Percentiles rank a stretch among this genome's conserved stretches.
These are phyloP conservation scores for Pichia californica DNA, from an alignment of 805 yeast genomes.

Conservation along the genomic window DNA sequence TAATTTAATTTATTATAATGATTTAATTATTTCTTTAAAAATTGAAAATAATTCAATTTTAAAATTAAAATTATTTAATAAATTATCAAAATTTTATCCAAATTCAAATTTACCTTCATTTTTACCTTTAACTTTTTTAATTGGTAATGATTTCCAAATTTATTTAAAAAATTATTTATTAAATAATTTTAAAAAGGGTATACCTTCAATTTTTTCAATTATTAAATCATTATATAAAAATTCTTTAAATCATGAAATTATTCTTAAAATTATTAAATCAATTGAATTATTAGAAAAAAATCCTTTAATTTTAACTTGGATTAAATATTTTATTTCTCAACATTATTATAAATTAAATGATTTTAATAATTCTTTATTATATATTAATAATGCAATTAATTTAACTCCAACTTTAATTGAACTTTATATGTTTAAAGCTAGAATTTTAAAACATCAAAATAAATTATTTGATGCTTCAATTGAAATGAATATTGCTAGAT, in stretches of 20 bases:
- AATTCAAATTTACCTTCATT: constrained; percentile 73
- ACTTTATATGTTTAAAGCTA: constrained; percentile 70
- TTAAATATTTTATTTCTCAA: constrained; percentile 70
- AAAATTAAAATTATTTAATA: constrained; percentile 59
- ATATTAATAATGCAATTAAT: constrained; percentile 54
- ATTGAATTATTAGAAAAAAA: constrained; percentile 31
- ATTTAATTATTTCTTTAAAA: constrained; percentile 61
- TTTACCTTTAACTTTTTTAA: constrained; percentile 69
- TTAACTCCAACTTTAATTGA: constrained; percentile 86
- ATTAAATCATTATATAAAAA: constrained; percentile 72
- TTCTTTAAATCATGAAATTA: constrained; percentile 31
- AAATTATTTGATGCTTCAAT: constrained; percentile 55
- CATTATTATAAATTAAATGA: constrained; percentile 58
- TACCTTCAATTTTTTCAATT: constrained; percentile 84
- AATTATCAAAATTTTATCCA: constrained; percentile 67
- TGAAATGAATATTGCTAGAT: constrained; percentile 62
- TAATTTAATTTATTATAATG: constrained; percentile 53
- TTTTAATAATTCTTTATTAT: constrained; percentile 45
- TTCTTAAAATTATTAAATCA: constrained; percentile 49
- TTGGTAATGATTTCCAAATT: constrained; percentile 35
- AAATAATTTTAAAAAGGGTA: constrained; percentile 65
- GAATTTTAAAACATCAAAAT: constrained; percentile 71
- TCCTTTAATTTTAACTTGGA: constrained; percentile 58
- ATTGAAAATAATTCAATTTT: constrained; percentile 39
- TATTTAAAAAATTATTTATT: constrained; percentile 50